Conservation (phyloP, 1,139 yeast species). For the Hyphopichia buzzinii region DNA sequence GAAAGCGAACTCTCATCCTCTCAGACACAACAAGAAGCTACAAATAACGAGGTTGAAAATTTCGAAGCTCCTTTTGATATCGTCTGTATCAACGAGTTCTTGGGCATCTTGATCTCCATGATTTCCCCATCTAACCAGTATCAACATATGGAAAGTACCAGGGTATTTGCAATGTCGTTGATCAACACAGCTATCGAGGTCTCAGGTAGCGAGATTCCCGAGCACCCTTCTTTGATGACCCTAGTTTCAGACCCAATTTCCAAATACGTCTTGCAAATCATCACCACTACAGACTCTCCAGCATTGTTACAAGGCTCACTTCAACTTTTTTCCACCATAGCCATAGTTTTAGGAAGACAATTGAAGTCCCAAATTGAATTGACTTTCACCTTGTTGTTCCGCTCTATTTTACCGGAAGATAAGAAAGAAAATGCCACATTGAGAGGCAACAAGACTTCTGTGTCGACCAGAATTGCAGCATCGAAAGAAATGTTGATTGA, state of each 20-base stretch:
- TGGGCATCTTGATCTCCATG: conserved; percentile 78
- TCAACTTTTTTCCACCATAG: conserved; percentile 68
- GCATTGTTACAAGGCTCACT: conserved; percentile 72
- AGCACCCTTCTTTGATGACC: conserved; percentile 64
- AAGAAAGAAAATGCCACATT: conserved; percentile 18
- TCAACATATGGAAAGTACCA: conserved; percentile 83
- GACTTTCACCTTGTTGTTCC: conserved; percentile 57
- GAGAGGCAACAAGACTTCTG: conserved; percentile 18
- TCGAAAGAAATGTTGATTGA: conserved; percentile 81
- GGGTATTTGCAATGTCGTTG: conserved; percentile 77
- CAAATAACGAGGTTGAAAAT: not conserved
- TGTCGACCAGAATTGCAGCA: conserved; percentile 28
- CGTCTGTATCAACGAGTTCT: conserved; percentile 63
- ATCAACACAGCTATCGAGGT: conserved; percentile 81
- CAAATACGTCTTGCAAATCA: conserved; percentile 76
- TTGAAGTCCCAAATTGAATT: conserved; percentile 69
- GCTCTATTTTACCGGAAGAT: conserved; percentile 36
- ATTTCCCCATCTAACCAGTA: conserved; percentile 79
- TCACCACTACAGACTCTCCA: conserved; percentile 68
- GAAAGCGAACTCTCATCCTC: not conserved
- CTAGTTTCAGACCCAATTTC: conserved; percentile 77
- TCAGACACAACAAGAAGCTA: not conserved
- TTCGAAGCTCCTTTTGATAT: conserved; percentile 57
- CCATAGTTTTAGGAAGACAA: conserved; percentile 55
- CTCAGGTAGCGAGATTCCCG: conserved; percentile 65